phyloP scores from a whole-genome alignment of 2,329 filamentous ascomycete species.

The Xylariaceae sp. region DNA sequence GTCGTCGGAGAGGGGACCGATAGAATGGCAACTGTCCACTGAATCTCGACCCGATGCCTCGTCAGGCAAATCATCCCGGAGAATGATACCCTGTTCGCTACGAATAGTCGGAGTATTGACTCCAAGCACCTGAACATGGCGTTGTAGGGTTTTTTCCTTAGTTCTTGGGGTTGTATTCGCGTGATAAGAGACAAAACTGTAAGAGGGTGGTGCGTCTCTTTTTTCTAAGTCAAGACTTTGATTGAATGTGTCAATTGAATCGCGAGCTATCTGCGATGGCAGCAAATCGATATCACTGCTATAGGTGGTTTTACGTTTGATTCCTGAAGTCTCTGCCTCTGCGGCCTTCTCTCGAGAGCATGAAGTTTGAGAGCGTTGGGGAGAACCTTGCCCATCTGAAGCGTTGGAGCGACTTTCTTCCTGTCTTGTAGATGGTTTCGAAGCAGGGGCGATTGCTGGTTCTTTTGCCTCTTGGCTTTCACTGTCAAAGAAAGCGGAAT shows the following conservation, averaged over 20 bases:
- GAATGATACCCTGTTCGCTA: slow-evolving; percentile 31
- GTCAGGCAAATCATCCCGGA: slow-evolving; percentile 25
- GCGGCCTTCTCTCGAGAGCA: slow-evolving; percentile 15
- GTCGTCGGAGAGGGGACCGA: too few relatives aligned
- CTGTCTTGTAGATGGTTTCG: slow-evolving; percentile 4
- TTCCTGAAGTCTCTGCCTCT: slow-evolving; percentile 11
- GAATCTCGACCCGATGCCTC: slow-evolving; percentile 12
- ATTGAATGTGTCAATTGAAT: slow-evolving; percentile 30
- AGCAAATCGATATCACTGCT: slow-evolving; percentile 31
- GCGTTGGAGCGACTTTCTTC: slow-evolving; percentile 6
- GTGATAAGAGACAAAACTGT: slow-evolving; percentile 24
- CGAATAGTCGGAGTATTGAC: slow-evolving; percentile 26
- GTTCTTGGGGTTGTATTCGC: slow-evolving; percentile 21
- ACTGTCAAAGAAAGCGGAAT: slow-evolving; percentile 23
- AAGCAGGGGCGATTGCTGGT: slow-evolving; percentile 2
- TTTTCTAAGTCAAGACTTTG: slow-evolving; percentile 28
- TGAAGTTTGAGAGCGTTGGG: slow-evolving; percentile 11
- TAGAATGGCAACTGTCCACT: slow-evolving; percentile 5
- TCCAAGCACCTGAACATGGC: slow-evolving; percentile 27
- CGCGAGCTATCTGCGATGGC: slow-evolving; percentile 29
- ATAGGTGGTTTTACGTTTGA: slow-evolving; percentile 11
- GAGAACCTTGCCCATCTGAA: slow-evolving; percentile 9
- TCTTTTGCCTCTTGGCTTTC: slow-evolving; percentile 19
- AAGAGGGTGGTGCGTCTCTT: slow-evolving; percentile 19
- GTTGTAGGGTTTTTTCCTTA: slow-evolving; percentile 24